These are phyloP conservation scores for Tetracladium maxilliforme DNA, from an alignment of 2,329 filamentous ascomycete species.

Conservation along the genomic window DNA sequence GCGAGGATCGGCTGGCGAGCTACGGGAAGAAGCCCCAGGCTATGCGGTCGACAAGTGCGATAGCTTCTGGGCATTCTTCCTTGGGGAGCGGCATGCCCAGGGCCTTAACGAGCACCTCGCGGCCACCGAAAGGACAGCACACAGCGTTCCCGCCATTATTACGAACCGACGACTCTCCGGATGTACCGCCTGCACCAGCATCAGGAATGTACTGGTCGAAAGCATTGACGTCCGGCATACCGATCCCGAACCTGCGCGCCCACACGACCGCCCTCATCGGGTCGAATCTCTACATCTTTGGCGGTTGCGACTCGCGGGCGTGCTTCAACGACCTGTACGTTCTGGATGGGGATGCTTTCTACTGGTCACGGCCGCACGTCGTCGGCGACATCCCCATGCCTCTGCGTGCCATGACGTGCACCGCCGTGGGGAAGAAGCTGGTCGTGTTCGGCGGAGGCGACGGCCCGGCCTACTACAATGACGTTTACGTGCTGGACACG, in stretches of 20 bases:
- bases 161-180: constrained; percentile 37
- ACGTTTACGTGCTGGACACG: constrained; percentile 59
- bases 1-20: too few species aligned
- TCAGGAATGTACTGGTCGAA: constrained; percentile 62
- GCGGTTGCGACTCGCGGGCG: constrained; percentile 49
- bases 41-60: too few species aligned
- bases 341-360: constrained; percentile 54
- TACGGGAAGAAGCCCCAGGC: too few species aligned
- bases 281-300: constrained; percentile 54
- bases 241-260: constrained; percentile 46
- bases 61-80: too few species aligned
- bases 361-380: constrained; percentile 52
- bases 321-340: constrained; percentile 60
- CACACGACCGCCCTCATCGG: constrained; percentile 54
- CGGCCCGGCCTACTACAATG: constrained; percentile 57
- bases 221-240: constrained; percentile 45
- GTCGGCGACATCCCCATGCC: constrained; percentile 50
- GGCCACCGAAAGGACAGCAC: constrained; percentile 17
- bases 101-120: not conserved
- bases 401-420: constrained; percentile 57
- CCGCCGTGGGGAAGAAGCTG: constrained; percentile 55
- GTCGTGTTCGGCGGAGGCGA: constrained; percentile 58
- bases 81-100: too few species aligned
- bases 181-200: constrained; percentile 47
- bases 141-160: constrained; percentile 40